phyloP scores from a whole-genome alignment of 176 grass and related monocot species.

The Triticum timopheevii region DNA sequence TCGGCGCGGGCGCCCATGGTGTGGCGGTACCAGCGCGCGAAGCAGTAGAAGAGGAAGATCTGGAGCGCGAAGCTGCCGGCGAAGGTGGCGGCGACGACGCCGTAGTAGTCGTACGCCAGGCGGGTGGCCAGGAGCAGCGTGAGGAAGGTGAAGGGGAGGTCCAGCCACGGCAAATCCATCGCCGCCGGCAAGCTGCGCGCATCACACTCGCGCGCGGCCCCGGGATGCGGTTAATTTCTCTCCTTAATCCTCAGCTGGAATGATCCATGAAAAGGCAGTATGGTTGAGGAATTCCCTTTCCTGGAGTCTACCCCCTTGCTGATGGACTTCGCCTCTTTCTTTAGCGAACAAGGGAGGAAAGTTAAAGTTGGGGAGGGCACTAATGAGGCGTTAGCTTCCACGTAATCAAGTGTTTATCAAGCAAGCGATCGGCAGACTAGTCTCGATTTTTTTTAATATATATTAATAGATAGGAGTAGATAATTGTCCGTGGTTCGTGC shows the following conservation, averaged over 20 bases:
- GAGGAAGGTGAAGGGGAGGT: constrained; percentile 53
- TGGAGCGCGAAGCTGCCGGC: constrained; percentile 57
- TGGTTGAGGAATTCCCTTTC: neutral
- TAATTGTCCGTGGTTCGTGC: no score
- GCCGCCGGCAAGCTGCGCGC: constrained; percentile 10
- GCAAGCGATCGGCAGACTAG: neutral
- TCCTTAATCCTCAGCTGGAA: neutral
- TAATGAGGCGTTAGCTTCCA: neutral
- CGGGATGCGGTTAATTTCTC: no score
- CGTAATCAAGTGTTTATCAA: constrained; percentile 7
- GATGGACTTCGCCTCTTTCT: constrained; percentile 1
- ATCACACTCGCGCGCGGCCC: neutral
- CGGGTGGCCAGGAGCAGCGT: constrained; percentile 52
- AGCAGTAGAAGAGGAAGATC: constrained; percentile 65
- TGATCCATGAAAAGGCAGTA: constrained; percentile 9
- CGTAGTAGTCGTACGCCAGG: constrained; percentile 50
- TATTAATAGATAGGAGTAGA: no score
- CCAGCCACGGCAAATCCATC: constrained; percentile 51
- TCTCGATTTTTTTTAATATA: neutral
- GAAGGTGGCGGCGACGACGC: constrained; percentile 44
- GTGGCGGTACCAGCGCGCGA: constrained; percentile 50
- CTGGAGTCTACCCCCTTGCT: neutral
- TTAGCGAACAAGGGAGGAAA: constrained; percentile 4
- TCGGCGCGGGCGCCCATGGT: neutral
- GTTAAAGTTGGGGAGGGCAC: neutral